These are phyloP conservation scores for Nevesoporus exiguus DNA, from an alignment of 768 basidiomycete genomes.

Conservation along the genomic window DNA sequence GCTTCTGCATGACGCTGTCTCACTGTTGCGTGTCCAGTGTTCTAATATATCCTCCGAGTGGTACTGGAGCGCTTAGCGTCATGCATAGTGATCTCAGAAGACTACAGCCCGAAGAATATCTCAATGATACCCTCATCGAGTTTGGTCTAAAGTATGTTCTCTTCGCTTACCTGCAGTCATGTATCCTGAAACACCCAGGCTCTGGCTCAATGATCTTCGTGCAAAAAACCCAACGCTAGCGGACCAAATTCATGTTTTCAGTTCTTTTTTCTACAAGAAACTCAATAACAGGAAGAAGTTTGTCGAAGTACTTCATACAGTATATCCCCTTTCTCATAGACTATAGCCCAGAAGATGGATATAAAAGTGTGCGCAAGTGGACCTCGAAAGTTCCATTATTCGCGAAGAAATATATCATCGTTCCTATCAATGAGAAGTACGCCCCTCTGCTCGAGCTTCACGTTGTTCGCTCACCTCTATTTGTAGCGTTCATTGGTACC, in stretches of 20 bases:
- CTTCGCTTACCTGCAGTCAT: not conserved
- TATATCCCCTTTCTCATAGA: slow-evolving; percentile 11
- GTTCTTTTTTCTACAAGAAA: slow-evolving; percentile 98
- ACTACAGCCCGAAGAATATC: slow-evolving; percentile 73
- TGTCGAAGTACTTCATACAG: slow-evolving; percentile 11
- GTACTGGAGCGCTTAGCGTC: slow-evolving; percentile 75
- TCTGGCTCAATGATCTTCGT: slow-evolving; percentile 64
- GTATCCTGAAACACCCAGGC: slow-evolving; percentile 39
- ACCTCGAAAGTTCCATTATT: slow-evolving; percentile 87
- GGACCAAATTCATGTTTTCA: slow-evolving; percentile 84
- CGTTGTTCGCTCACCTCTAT: slow-evolving; percentile 4
- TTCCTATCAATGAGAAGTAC: slow-evolving; percentile 97
- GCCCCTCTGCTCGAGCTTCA: slow-evolving; percentile 18
- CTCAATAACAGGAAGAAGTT: slow-evolving; percentile 62
- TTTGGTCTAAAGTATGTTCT: slow-evolving; percentile 83
- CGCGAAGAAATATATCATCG: slow-evolving; percentile 85
- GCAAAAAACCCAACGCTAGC: slow-evolving; percentile 56
- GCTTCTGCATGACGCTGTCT: not conserved
- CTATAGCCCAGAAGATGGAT: slow-evolving; percentile 57
- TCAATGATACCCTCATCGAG: slow-evolving; percentile 96
- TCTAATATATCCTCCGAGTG: slow-evolving; percentile 67
- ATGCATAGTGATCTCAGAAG: slow-evolving; percentile 75
- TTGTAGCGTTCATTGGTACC: slow-evolving; percentile 90
- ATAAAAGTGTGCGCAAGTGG: slow-evolving; percentile 89
- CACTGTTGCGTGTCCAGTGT: slow-evolving; percentile 44